Evolutionary conservation across 768 basidiomycete genomes (phyloP), one percentile per base, ranked within the genome.

Genomic region (Suillus spraguei): DNA sequence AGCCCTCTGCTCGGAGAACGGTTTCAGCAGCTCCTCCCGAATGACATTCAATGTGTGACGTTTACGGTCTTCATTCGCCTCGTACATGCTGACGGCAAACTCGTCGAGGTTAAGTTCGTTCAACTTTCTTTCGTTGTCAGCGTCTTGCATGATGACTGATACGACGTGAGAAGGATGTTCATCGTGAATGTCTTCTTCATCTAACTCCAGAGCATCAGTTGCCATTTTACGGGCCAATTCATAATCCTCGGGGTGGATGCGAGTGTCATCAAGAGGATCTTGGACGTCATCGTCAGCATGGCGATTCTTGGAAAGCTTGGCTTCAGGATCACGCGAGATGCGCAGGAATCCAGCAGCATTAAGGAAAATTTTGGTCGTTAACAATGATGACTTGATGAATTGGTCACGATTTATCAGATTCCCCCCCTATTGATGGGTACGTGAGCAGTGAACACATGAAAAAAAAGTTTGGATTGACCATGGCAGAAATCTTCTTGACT

Each of bases 221-320:
- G 97, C 97, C 95, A 99, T 97, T 81, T 99, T 98, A 41, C 94
- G 89, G 4, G 97, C 97, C 44, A 99, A 83, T 67, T 98, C 96
- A 72, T 99, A 99, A 77, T 99, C 97, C 73, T 97, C 94, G 7
- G 94, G 94, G 71, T 99, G 97, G 60, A 99, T 94, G 22, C 97
- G 92, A 42, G 96, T 99, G 71, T 89, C 88, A 71, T 99, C 97
- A 60, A 99, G 81, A 5, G 96, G 94, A 74, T 99, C 97, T 41
- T 85, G 86, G 61, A 86, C 82, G 52, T 92, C 90, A 53, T 87
- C 86, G 38, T 89, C 87, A 64, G 78, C 76, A 58, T 83, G 82
- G 42, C 83, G 81, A 50, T 84, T 83, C 75, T 92, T 92, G 38
- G 80, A 70, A 50, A 83, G 80, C 69, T 86, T 89, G 63, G 82